Evolutionary conservation across 305 asterid genomes (phyloP).

Genomic region (Rubia balearica): DNA sequence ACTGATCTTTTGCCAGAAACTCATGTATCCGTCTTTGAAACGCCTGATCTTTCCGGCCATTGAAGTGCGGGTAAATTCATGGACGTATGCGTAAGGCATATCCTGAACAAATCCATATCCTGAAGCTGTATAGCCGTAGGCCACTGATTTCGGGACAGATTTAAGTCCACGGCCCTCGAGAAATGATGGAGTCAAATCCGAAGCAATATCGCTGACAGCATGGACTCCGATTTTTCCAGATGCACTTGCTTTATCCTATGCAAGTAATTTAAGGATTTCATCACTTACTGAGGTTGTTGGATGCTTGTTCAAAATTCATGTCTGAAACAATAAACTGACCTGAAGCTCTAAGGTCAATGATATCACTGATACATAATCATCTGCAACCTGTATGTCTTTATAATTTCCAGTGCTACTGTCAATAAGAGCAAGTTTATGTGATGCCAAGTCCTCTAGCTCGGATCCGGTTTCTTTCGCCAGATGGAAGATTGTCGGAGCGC

Average conservation of each 20-base stretch:
- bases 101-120: slow-evolving; percentile 80
- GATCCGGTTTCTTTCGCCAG: slow-evolving; percentile 64
- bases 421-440: slow-evolving; percentile 64
- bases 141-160: slow-evolving; percentile 60
- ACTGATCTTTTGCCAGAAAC: slow-evolving; percentile 56
- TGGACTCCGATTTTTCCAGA: slow-evolving; percentile 65
- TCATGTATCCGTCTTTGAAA: slow-evolving; percentile 65
- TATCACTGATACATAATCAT: slow-evolving; percentile 71
- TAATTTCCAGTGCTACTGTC: slow-evolving; percentile 62
- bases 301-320: background rate
- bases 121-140: slow-evolving; percentile 74
- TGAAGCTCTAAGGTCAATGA: slow-evolving; percentile 72
- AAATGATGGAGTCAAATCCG: slow-evolving; percentile 51
- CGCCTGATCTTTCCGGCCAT: slow-evolving; percentile 81
- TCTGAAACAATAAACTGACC: slow-evolving; percentile 31
- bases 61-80: slow-evolving; percentile 72
- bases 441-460: slow-evolving; percentile 65
- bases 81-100: slow-evolving; percentile 72
- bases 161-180: slow-evolving; percentile 48
- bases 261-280: background rate
- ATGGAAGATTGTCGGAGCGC: slow-evolving; percentile 74
- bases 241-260: slow-evolving; percentile 63
- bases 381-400: slow-evolving; percentile 64
- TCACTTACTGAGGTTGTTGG: background rate
- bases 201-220: slow-evolving; percentile 52